Conservation (phyloP, 768 basidiomycete species). For the Mycena pura region DNA sequence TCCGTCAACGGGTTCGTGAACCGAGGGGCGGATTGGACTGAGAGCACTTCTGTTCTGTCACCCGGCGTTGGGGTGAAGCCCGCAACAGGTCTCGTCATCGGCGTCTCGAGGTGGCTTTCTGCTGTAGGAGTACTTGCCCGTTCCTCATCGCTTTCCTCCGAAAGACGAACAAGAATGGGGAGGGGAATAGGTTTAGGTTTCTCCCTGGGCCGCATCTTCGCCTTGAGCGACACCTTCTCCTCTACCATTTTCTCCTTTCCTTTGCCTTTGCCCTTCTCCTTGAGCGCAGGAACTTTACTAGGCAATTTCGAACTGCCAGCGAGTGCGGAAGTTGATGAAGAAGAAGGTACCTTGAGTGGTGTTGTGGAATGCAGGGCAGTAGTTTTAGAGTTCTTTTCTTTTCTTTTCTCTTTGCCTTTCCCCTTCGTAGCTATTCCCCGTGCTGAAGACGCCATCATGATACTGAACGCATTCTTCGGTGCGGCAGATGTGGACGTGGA, state of each 20-base stretch:
- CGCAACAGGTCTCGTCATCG: neutral
- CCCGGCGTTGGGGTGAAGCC: neutral
- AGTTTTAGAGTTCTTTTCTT: neutral
- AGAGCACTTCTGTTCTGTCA: neutral
- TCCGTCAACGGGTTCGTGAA: slow-evolving; percentile 23
- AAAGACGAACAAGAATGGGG: slow-evolving; percentile 38
- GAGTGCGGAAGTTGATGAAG: slow-evolving; percentile 7
- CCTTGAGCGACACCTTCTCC: slow-evolving; percentile 41
- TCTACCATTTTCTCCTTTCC: slow-evolving; percentile 26
- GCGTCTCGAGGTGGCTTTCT: slow-evolving; percentile 16
- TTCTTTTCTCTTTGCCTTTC: slow-evolving; percentile 34
- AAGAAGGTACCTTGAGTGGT: slow-evolving; percentile 5
- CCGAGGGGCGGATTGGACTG: neutral
- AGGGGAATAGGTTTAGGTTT: slow-evolving; percentile 37
- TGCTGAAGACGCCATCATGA: slow-evolving; percentile 39
- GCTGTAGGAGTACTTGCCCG: slow-evolving; percentile 9
- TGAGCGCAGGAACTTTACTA: neutral
- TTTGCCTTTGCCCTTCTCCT: slow-evolving; percentile 28
- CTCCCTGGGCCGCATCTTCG: slow-evolving; percentile 43
- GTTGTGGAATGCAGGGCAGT: slow-evolving; percentile 10
- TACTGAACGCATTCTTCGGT: slow-evolving; percentile 39
- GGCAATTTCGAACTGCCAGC: slow-evolving; percentile 16
- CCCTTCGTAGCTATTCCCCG: slow-evolving; percentile 26
- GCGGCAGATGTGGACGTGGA: slow-evolving; percentile 17
- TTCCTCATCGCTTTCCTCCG: slow-evolving; percentile 32